phyloP scores from a whole-genome alignment of 169 alveolate genomes.

The Eimeria praecox region DNA sequence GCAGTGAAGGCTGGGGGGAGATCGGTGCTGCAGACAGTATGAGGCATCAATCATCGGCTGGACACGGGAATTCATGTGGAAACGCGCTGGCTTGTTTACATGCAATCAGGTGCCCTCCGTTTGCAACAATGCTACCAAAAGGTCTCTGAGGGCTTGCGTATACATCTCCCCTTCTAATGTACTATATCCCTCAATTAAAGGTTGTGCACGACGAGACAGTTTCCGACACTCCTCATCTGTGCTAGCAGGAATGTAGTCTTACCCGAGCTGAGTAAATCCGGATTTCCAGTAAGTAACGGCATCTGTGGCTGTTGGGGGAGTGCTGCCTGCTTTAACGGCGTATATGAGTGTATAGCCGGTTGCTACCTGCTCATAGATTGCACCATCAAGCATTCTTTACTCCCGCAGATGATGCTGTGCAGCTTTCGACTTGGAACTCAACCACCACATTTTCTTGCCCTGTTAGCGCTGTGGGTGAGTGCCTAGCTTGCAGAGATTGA shows the following conservation, averaged over 20 bases:
- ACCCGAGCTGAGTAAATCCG: constrained; percentile 30
- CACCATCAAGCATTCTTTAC: not conserved
- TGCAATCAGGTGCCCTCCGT: not conserved
- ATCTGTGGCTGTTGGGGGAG: not conserved
- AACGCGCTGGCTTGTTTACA: not conserved
- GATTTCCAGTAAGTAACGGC: constrained; percentile 21
- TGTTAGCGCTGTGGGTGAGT: not conserved
- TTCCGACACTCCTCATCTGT: not conserved
- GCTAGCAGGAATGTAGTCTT: not conserved
- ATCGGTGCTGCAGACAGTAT: not conserved
- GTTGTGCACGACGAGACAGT: not conserved
- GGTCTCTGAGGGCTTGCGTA: not conserved
- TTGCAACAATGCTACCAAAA: not conserved
- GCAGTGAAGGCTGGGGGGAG: constrained; percentile 20
- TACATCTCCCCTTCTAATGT: not conserved
- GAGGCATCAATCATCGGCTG: not conserved
- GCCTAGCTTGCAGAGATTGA: not conserved
- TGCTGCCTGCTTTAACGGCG: not conserved
- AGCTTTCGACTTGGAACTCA: too few relatives aligned
- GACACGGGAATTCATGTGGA: not conserved
- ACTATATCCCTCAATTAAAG: not conserved
- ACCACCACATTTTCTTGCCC: not conserved
- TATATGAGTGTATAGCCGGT: not conserved
- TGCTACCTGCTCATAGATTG: constrained; percentile 16
- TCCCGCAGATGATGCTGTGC: not conserved